These are phyloP conservation scores for Pseudozyma flocculosa DNA, from an alignment of 1,284 basidiomycete genomes.

Conservation along the genomic window DNA sequence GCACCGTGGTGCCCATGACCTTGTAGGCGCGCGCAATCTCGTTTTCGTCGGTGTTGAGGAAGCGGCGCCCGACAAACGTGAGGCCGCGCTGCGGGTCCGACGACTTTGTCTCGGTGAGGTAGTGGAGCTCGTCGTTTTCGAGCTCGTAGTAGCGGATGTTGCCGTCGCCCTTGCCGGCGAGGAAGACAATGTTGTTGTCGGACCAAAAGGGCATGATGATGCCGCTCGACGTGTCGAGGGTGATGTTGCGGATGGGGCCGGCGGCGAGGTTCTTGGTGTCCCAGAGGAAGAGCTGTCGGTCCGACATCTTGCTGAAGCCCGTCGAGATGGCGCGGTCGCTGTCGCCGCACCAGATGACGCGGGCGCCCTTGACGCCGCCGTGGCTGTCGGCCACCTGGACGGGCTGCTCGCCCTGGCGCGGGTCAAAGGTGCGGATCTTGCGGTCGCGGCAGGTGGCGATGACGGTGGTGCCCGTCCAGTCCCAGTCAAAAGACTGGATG, in stretches of 20 bases:
- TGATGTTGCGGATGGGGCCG: conserved; percentile 38
- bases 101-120: conserved; percentile 77
- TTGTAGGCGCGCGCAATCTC: conserved; percentile 97
- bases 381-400: conserved; percentile 83
- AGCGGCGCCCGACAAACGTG: conserved; percentile 88
- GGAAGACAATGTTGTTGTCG: conserved; percentile 76
- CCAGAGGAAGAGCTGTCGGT: conserved; percentile 76
- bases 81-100: conserved; percentile 91
- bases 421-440: conserved; percentile 88
- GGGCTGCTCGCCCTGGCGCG: conserved; percentile 74
- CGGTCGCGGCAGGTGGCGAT: conserved; percentile 77
- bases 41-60: conserved; percentile 82
- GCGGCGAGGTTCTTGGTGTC: conserved; percentile 39
- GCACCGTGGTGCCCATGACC: conserved; percentile 72
- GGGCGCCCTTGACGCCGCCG: conserved; percentile 87
- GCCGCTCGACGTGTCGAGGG: conserved; percentile 64
- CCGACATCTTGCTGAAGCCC: conserved; percentile 88
- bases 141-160: conserved; percentile 73
- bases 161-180: conserved; percentile 66
- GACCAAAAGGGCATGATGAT: conserved; percentile 97
- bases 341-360: conserved; percentile 89
- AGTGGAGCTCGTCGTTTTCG: conserved; percentile 74
- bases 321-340: conserved; percentile 85
- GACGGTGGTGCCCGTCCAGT: conserved; percentile 74
- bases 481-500: conserved; percentile 84